These are phyloP conservation scores for Eragrostis tef DNA, from an alignment of 202 grass and related monocot species.

Conservation along the genomic window DNA sequence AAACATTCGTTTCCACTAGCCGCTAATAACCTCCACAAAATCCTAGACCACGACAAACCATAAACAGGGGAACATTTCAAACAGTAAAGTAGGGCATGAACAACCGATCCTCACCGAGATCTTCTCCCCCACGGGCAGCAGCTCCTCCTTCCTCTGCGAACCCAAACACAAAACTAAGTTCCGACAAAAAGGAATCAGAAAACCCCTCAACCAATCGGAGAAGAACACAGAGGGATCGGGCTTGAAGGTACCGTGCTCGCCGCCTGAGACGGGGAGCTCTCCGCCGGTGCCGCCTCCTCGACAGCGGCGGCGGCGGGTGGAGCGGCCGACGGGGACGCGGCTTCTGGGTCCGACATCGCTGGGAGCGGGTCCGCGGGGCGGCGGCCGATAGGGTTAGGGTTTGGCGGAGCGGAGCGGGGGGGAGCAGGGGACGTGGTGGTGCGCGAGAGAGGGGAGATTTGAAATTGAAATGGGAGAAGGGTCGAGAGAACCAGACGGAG, in stretches of 20 bases:
- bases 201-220: no score
- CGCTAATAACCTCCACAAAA: not conserved
- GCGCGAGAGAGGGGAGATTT: slow-evolving; percentile 36
- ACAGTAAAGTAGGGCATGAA: not conserved
- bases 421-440: not conserved
- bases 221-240: no score
- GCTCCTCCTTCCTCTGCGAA: slow-evolving; percentile 59
- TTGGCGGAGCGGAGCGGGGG: not conserved
- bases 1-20: not conserved
- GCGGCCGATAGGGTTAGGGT: slow-evolving; percentile 53
- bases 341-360: slow-evolving; percentile 54
- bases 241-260: slow-evolving; percentile 33
- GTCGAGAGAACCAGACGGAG: no score
- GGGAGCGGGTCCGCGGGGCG: not conserved
- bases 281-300: not conserved
- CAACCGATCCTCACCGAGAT: slow-evolving; percentile 57
- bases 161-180: not conserved
- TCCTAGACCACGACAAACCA: no score
- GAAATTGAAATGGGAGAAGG: slow-evolving; percentile 44
- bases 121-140: slow-evolving; percentile 69
- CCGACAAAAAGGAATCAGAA: not conserved
- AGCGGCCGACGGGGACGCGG: slow-evolving; percentile 23
- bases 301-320: not conserved
- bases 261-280: slow-evolving; percentile 39
- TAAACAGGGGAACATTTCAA: not conserved